Percentiles rank a stretch among this genome's conserved stretches.
Evolutionary conservation across 2,329 filamentous ascomycete genomes (phyloP).

Genomic region (Xylaria sp.): DNA sequence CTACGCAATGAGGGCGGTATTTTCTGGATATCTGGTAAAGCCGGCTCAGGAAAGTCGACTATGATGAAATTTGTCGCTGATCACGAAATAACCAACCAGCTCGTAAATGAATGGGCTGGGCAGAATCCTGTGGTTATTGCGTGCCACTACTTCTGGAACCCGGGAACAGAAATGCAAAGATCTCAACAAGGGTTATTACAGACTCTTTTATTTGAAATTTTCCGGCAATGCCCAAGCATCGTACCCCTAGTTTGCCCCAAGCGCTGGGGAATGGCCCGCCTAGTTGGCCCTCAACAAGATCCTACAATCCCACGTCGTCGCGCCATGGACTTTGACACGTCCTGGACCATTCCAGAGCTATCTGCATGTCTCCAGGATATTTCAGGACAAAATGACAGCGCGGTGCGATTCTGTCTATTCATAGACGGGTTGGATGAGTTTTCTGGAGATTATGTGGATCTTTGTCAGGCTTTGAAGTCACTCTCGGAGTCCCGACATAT

Average conservation of each 20-base stretch:
- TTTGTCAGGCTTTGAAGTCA: neutral
- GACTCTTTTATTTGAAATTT: neutral
- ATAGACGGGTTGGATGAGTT: neutral
- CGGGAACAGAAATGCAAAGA: conserved; percentile 18
- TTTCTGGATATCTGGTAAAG: conserved; percentile 11
- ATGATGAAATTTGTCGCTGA: conserved; percentile 5
- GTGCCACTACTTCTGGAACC: conserved; percentile 19
- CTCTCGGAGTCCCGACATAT: neutral
- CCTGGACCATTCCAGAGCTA: neutral
- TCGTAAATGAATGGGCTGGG: neutral
- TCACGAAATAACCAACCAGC: neutral
- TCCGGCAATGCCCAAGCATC: neutral
- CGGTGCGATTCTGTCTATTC: neutral
- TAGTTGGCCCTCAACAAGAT: neutral
- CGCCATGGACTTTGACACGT: neutral
- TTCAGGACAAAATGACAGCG: neutral
- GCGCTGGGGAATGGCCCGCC: neutral
- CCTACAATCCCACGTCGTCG: no score
- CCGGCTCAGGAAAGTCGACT: conserved; percentile 9
- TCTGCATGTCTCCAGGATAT: neutral
- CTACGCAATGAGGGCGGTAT: neutral
- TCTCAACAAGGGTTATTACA: conserved; percentile 5
- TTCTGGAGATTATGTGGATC: neutral
- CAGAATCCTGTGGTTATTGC: neutral
- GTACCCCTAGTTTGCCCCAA: neutral